Evolutionary conservation across 1,284 basidiomycete genomes (phyloP).

Genomic region (Malassezia caprae): DNA sequence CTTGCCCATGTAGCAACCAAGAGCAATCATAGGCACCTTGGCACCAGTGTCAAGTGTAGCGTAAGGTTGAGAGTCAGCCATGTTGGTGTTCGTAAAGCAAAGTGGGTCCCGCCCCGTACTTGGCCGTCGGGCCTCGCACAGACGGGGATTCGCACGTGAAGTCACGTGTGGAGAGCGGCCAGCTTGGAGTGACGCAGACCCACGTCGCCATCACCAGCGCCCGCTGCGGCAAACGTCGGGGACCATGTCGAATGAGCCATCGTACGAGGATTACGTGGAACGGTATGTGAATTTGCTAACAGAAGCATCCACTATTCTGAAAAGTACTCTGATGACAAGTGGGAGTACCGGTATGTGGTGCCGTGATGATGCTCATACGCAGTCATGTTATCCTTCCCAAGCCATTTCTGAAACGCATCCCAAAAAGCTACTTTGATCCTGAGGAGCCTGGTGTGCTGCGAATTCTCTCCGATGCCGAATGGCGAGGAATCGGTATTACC

Average conservation of each 20-base stretch:
- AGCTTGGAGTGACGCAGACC: not conserved
- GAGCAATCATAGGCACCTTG: constrained; percentile 29
- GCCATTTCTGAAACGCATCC: constrained; percentile 44
- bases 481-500: constrained; percentile 89
- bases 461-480: constrained; percentile 73
- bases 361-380: constrained; percentile 50
- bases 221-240: not conserved
- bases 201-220: not conserved
- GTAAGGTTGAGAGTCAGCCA: not conserved
- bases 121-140: not conserved
- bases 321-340: constrained; percentile 52
- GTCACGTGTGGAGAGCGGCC: not conserved
- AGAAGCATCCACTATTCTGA: constrained; percentile 47
- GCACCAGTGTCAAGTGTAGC: constrained; percentile 27
- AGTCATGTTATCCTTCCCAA: constrained; percentile 48
- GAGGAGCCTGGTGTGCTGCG: constrained; percentile 71
- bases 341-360: constrained; percentile 55
- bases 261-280: constrained; percentile 44
- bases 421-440: constrained; percentile 53
- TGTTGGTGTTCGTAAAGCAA: not conserved
- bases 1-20: constrained; percentile 33
- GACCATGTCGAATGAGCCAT: constrained; percentile 25
- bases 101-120: not conserved
- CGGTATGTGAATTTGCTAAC: constrained; percentile 19
- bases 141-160: not conserved